These are phyloP conservation scores for Mucor sp. DNA, from an alignment of 371 early-diverging fungal species.

Conservation along the genomic window DNA sequence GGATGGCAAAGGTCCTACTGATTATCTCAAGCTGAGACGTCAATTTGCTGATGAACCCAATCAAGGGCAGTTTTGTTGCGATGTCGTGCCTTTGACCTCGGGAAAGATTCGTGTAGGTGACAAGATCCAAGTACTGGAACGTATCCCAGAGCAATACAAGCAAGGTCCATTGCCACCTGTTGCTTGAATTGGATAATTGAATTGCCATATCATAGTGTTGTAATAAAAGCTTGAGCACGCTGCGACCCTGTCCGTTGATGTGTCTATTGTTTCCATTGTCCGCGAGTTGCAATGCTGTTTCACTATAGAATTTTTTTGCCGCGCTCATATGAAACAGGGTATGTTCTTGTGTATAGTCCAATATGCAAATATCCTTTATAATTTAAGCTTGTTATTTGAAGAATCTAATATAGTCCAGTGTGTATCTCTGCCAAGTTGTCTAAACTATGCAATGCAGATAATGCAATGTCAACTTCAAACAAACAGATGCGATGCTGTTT, in stretches of 20 bases:
- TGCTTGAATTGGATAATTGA: background rate
- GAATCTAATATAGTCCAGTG: no score
- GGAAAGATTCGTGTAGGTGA: slow-evolving; percentile 51
- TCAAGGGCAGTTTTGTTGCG: slow-evolving; percentile 47
- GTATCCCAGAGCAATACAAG: slow-evolving; percentile 33
- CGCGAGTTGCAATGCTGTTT: background rate
- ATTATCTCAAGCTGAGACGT: slow-evolving; percentile 34
- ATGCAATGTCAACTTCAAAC: no score
- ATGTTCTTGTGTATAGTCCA: background rate
- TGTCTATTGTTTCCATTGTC: background rate
- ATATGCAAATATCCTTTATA: no score
- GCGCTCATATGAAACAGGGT: background rate
- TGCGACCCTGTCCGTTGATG: background rate
- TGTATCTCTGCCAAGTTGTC: no score
- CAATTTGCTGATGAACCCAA: slow-evolving; percentile 31
- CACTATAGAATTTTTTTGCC: background rate
- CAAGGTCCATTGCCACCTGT: slow-evolving; percentile 10
- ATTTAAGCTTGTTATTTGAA: no score
- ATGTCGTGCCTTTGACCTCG: slow-evolving; percentile 42
- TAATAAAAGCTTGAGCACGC: background rate
- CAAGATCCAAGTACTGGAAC: slow-evolving; percentile 40
- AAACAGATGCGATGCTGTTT: no score
- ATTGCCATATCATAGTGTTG: background rate
- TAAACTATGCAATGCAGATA: no score
- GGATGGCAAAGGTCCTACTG: slow-evolving; percentile 35